Percentiles rank a stretch among this genome's conserved stretches.
These are phyloP conservation scores for Trichoderma pleuroti DNA, from an alignment of 2,329 filamentous ascomycete genomes.

Conservation along the genomic window DNA sequence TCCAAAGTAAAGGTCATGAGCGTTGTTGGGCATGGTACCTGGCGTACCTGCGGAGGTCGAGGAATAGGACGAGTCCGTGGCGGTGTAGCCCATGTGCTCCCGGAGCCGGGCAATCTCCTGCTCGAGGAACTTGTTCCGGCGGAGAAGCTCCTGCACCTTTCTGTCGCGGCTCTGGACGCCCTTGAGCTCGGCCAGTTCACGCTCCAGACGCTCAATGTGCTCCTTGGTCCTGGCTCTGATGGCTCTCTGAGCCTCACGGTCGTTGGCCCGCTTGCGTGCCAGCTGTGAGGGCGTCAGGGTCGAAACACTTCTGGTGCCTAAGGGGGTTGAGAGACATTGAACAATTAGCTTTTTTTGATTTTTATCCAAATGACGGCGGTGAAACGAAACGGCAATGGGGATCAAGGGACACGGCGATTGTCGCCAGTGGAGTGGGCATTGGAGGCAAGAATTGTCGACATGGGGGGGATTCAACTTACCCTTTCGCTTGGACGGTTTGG, in stretches of 20 bases:
- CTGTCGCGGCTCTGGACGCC: slow-evolving; percentile 47
- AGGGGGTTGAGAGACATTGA: not conserved
- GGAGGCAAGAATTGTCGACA: not conserved
- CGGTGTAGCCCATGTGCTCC: slow-evolving; percentile 43
- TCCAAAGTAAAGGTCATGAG: slow-evolving; percentile 16
- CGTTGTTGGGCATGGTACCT: slow-evolving; percentile 19
- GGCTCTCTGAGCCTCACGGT: slow-evolving; percentile 83
- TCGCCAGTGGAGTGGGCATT: not conserved
- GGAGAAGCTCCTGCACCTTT: slow-evolving; percentile 50
- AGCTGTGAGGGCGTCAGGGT: slow-evolving; percentile 85
- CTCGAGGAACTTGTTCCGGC: slow-evolving; percentile 52
- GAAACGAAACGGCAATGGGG: not conserved
- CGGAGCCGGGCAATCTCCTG: slow-evolving; percentile 47
- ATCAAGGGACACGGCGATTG: not conserved
- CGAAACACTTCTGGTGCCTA: slow-evolving; percentile 72
- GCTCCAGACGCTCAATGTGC: slow-evolving; percentile 76
- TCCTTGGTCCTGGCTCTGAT: slow-evolving; percentile 84
- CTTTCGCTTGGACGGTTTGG: slow-evolving; percentile 45
- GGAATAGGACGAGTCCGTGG: slow-evolving; percentile 39
- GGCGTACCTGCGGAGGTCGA: slow-evolving; percentile 38
- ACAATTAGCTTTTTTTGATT: not conserved
- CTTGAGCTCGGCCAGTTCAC: slow-evolving; percentile 68
- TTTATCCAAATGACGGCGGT: not conserved
- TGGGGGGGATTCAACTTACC: slow-evolving; percentile 33
- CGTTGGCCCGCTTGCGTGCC: slow-evolving; percentile 85